Base-by-base conservation (phyloP, 257 asterid genomes). In the Agastache rugosa region DNA sequence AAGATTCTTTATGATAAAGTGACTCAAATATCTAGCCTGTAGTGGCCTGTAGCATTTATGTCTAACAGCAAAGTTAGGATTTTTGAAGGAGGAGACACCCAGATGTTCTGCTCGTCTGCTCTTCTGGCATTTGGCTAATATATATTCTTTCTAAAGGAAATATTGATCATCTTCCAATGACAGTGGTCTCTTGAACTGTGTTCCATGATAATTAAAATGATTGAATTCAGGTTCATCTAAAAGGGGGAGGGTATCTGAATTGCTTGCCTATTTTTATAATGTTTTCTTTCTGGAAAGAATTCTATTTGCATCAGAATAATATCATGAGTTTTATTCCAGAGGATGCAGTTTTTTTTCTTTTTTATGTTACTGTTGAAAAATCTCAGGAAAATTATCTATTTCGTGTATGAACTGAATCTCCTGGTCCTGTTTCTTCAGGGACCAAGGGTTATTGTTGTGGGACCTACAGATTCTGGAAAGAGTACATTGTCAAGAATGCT, bases 391-490 rank as follows among this genome's bases (percentile, higher is more conserved):
- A 37, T 9, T 50, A 4, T 17, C 37, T 25, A 16, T 67, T 22
- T 53, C 47, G 39, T 47, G 23, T 64, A 15, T 47, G 23, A 67
- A 45, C 64, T 70, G 72, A 62, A 47, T 74, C 62, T 69, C 29
- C 22, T 61, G 35, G 71, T 69, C 69, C 7, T 67, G 59, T 74
- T 84, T 55, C 51, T 78, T 68, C 86, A 95, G 98, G 99, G 99
- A 20, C 99, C 99, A 71, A 89, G 98, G 75, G 96, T 95, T 63
- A 91, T 95, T 55, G 98, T 95, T 48, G 98, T 95, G 55, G 99
- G 99, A 65, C 99, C 99, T 48, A 84, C 97, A 15, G 98, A 95
- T 87, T 95, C 99, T 19, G 99, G 99, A 72, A 95, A 95, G 87
- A 92, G 99, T 83, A 92, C 99, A 44, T 80, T 95, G 79, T 83